Conservation (phyloP, 441 rosid species). For the Erodium texanum region DNA sequence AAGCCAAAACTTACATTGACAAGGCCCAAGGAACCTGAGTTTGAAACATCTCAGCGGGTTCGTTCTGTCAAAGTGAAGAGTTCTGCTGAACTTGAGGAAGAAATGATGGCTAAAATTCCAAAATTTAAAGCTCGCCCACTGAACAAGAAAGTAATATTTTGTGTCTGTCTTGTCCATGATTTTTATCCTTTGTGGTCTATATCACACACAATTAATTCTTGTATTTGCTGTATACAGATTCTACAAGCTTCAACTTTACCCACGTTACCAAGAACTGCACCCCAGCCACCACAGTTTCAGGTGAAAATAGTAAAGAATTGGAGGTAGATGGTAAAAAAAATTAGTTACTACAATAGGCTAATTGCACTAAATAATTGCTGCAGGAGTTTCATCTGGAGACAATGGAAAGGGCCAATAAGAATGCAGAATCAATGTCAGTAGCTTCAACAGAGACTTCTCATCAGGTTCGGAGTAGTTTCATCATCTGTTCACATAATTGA, state of each 20-base stretch:
- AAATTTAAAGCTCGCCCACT: conserved; percentile 93
- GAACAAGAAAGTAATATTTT: conserved; percentile 67
- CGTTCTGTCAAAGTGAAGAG: conserved; percentile 75
- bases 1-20: conserved; percentile 71
- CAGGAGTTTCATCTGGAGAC: conserved; percentile 91
- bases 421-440: conserved; percentile 69
- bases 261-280: conserved; percentile 55
- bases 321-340: background rate
- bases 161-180: background rate
- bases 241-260: conserved; percentile 60
- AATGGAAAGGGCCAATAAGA: conserved; percentile 62
- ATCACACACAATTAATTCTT: background rate
- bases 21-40: conserved; percentile 85
- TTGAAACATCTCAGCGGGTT: conserved; percentile 81
- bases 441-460: conserved; percentile 63
- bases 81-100: conserved; percentile 86
- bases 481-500: background rate
- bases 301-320: conserved; percentile 25
- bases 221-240: conserved; percentile 40
- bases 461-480: conserved; percentile 36
- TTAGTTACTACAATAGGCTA: background rate
- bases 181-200: conserved; percentile 1
- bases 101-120: conserved; percentile 90
- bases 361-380: conserved; percentile 16
- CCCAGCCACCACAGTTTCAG: conserved; percentile 76